Base-by-base conservation (phyloP, 108 stramenopile genomes). In the Cyclotella atomus region DNA sequence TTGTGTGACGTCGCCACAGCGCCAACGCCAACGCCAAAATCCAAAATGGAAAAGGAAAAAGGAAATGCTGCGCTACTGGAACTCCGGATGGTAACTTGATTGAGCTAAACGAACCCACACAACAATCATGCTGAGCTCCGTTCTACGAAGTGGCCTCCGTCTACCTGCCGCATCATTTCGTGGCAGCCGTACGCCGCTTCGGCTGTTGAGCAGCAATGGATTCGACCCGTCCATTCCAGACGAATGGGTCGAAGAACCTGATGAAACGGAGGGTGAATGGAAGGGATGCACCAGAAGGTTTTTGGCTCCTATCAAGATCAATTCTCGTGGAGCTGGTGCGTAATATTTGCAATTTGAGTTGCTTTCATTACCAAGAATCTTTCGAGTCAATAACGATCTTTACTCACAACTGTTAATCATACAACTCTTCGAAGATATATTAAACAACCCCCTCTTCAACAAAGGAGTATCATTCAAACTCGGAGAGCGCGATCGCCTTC, bases 401-500 rank as follows among this genome's bases (percentile, higher is more conserved):
- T 21, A 14, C 54, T 1, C 15, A 21, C 52, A 50, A 50, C 17
- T 7, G 35, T 41, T 43, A 33, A 32, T 0, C 21, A 24, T 38
- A n/a, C 19, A 16, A 23, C n/a, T 30, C 12, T 50, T 30, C 41
- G 17, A 24, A 65, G 84, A 82, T 36, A 82, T 84, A 27, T 55
- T 84, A 14, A 80, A 75, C 64, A 83, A 90, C 66, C 89, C 92
- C 21, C 82, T 90, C 38, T 94, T 81, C 83, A 96, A 91, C 85
- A 97, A 96, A 76, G 92, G 89, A 2, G 90, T 87, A 9, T 93
- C 92, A 35, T 91, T 95, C 81, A 93, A 92, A 65, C 52, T 56
- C 19, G 95, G 90, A n/a, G 97, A 96, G 65, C 73, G 95, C 10
- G 96, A 97, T 60, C 92, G 96, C 20, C 82, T 97, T 0, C 77